phyloP scores from a whole-genome alignment of 805 yeast species.

The Barnettozyma vustinii region DNA sequence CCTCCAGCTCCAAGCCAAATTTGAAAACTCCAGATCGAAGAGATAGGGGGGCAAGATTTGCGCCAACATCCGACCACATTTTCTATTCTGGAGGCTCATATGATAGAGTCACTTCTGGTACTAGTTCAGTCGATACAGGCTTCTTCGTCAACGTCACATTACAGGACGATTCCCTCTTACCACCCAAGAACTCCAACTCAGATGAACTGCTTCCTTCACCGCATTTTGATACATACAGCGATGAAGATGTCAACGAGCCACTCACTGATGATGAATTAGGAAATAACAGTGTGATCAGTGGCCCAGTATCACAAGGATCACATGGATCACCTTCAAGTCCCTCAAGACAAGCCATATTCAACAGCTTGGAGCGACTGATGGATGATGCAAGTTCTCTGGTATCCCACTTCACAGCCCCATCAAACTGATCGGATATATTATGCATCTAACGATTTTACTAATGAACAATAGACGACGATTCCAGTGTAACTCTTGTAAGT shows the following conservation, averaged over 20 bases:
- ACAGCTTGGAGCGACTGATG: conserved; percentile 20
- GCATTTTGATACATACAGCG: not conserved
- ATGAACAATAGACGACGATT: not conserved
- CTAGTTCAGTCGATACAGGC: conserved; percentile 22
- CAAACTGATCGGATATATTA: not conserved
- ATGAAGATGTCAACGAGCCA: conserved; percentile 8
- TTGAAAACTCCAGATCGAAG: not conserved
- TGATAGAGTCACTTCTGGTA: not conserved
- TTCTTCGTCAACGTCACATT: conserved; percentile 15
- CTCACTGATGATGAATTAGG: conserved; percentile 7
- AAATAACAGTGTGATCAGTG: conserved; percentile 1
- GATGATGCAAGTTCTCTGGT: conserved; percentile 17
- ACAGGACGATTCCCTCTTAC: conserved; percentile 3
- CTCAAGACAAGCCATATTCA: conserved; percentile 15
- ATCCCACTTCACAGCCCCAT: not conserved
- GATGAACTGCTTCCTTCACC: not conserved
- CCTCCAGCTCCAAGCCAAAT: not conserved
- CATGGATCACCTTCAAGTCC: conserved; percentile 7
- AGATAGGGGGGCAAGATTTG: conserved; percentile 1
- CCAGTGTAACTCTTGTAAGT: not conserved
- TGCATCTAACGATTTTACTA: not conserved
- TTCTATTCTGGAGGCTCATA: not conserved
- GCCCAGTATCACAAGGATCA: not conserved
- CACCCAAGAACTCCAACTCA: conserved; percentile 3
- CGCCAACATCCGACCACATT: not conserved